A percentile compares a stretch with the other conserved stretches of the same genome.
These are phyloP conservation scores for Diaporthe helianthi DNA, from an alignment of 2,329 filamentous ascomycete species.

Conservation along the genomic window DNA sequence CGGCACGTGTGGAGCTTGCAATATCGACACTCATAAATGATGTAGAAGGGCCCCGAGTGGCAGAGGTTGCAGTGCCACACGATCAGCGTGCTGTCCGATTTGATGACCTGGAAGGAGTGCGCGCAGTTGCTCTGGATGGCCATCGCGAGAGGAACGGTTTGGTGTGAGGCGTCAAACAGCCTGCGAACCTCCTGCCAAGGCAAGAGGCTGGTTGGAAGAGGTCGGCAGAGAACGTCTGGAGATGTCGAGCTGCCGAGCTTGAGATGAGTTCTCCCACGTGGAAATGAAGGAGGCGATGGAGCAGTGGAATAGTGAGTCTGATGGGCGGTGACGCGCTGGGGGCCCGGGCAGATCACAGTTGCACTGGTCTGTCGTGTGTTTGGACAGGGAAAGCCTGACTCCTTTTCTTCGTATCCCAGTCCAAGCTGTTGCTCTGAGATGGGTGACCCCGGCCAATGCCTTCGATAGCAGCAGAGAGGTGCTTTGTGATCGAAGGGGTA, in stretches of 20 bases:
- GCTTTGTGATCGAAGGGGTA: background rate
- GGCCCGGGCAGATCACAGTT: constrained; percentile 25
- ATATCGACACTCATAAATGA: constrained; percentile 73
- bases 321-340: constrained; percentile 24
- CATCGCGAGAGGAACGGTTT: constrained; percentile 46
- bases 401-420: background rate
- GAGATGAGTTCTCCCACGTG: constrained; percentile 3
- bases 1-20: constrained; percentile 72
- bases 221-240: constrained; percentile 12
- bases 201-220: constrained; percentile 23
- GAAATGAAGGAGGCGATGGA: constrained; percentile 23
- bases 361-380: background rate
- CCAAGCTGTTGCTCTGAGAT: constrained; percentile 5
- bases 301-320: constrained; percentile 23
- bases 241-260: too few relatives aligned
- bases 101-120: constrained; percentile 71
- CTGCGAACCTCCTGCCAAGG: constrained; percentile 6
- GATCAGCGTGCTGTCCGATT: constrained; percentile 69
- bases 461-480: constrained; percentile 3
- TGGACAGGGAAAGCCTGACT: constrained; percentile 31
- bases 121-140: constrained; percentile 64
- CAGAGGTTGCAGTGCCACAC: constrained; percentile 72
- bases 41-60: constrained; percentile 70
- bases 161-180: constrained; percentile 7
- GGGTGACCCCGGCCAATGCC: background rate